Evolutionary conservation across 176 grass and related monocot genomes (phyloP).

Genomic region (Tillandsia leiboldiana): DNA sequence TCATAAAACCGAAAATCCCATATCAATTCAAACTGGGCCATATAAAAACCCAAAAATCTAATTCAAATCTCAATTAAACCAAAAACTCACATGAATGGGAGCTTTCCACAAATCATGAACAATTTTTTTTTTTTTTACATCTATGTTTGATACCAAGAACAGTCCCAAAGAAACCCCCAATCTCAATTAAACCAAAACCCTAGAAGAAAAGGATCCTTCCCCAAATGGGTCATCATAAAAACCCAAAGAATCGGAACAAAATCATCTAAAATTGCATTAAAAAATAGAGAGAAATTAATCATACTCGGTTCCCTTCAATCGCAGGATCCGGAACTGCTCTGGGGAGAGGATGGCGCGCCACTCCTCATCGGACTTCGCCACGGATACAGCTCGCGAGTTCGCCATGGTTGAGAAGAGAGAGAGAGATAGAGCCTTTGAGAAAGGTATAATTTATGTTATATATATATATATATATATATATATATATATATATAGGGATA

Average conservation of each 20-base stretch:
- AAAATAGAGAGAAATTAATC: background rate
- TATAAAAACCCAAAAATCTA: too few species aligned
- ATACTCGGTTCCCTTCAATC: slow-evolving; percentile 85
- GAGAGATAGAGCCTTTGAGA: too few species aligned
- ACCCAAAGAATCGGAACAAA: background rate
- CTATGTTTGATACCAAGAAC: background rate
- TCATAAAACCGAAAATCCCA: too few species aligned
- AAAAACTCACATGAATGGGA: background rate
- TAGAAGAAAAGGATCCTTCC: background rate
- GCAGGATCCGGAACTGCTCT: slow-evolving; percentile 93
- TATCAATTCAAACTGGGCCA: too few species aligned
- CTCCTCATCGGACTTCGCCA: slow-evolving; percentile 64
- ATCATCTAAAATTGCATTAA: background rate
- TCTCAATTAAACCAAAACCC: background rate
- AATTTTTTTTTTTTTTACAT: too few species aligned
- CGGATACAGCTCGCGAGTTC: slow-evolving; percentile 24
- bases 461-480: too few species aligned
- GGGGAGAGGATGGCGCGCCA: slow-evolving; percentile 75
- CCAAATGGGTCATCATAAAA: slow-evolving; percentile 1
- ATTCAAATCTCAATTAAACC: background rate
- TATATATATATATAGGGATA: too few species aligned
- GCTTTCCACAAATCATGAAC: background rate
- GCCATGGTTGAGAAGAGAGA: slow-evolving; percentile 1
- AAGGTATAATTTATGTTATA: too few species aligned
- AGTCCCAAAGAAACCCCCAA: background rate